phyloP scores from a whole-genome alignment of 768 basidiomycete genomes.

The Suillus sp. region DNA sequence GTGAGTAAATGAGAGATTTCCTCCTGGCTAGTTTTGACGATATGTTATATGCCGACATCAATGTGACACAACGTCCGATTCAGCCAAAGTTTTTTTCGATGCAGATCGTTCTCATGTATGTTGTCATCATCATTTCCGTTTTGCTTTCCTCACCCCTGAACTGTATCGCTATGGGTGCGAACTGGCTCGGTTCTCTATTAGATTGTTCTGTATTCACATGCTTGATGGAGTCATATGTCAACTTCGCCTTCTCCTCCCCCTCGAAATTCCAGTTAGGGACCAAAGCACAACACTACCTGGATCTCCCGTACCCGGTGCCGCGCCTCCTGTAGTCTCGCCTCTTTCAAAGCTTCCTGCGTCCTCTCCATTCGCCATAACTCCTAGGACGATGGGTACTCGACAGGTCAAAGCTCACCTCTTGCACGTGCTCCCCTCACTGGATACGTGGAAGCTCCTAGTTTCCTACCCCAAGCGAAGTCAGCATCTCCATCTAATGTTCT shows the following conservation, averaged over 20 bases:
- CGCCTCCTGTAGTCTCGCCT: slow-evolving; percentile 21
- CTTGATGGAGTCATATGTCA: slow-evolving; percentile 71
- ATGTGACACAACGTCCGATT: too few relatives aligned
- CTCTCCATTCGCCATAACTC: slow-evolving; percentile 47
- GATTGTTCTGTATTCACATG: slow-evolving; percentile 79
- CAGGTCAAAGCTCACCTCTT: slow-evolving; percentile 77
- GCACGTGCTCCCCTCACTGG: slow-evolving; percentile 56
- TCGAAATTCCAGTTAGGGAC: slow-evolving; percentile 38
- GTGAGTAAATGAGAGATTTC: too few relatives aligned
- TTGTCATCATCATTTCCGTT: too few relatives aligned
- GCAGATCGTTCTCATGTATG: too few relatives aligned
- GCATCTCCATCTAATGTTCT: slow-evolving; percentile 24
- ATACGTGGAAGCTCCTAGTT: slow-evolving; percentile 34
- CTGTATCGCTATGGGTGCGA: slow-evolving; percentile 84
- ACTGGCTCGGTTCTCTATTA: slow-evolving; percentile 83
- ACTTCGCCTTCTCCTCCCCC: slow-evolving; percentile 36
- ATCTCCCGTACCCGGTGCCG: slow-evolving; percentile 50
- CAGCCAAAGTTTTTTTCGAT: too few relatives aligned
- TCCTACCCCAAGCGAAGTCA: slow-evolving; percentile 19
- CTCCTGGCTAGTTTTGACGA: too few relatives aligned
- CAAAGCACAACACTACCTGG: slow-evolving; percentile 64
- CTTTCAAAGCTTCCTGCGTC: slow-evolving; percentile 21
- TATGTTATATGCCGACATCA: too few relatives aligned
- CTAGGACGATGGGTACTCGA: slow-evolving; percentile 58
- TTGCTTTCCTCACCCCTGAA: too few relatives aligned